Conservation (phyloP, 2,329 filamentous ascomycete genomes). For the Sporothrix variecibatus region DNA sequence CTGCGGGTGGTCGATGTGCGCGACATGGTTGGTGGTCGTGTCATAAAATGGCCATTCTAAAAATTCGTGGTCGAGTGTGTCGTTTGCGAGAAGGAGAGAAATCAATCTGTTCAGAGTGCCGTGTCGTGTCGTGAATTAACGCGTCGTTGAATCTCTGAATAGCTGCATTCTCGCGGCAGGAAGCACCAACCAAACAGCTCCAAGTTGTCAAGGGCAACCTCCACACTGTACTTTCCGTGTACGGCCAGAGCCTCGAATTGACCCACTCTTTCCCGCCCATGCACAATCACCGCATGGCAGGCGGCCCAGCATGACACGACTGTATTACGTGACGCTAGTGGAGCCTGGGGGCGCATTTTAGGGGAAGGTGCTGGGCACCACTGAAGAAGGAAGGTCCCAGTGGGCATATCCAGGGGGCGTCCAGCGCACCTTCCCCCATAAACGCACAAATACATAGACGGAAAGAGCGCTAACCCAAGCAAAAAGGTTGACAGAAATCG, state of each 20-base stretch:
- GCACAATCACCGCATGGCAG: not conserved
- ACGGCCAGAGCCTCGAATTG: not conserved
- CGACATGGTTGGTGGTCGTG: constrained; percentile 44
- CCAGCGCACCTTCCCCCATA: not conserved
- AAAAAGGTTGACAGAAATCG: constrained; percentile 18
- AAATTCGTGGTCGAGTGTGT: not conserved
- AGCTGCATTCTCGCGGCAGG: constrained; percentile 1
- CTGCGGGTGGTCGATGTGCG: constrained; percentile 47
- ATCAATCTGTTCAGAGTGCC: not conserved
- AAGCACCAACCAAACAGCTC: constrained; percentile 8
- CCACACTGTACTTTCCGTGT: no score
- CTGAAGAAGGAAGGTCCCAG: not conserved
- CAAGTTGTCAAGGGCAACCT: constrained; percentile 23
- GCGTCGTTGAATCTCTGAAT: not conserved
- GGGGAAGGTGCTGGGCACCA: not conserved
- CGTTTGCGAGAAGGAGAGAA: not conserved
- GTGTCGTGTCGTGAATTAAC: not conserved
- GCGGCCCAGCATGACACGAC: not conserved
- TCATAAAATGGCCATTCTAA: constrained; percentile 24
- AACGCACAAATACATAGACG: not conserved
- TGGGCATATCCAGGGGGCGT: not conserved
- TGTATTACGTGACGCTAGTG: constrained; percentile 10
- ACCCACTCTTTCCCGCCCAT: constrained; percentile 16
- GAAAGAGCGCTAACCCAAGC: not conserved
- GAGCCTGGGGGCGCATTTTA: not conserved